Base-by-base conservation (phyloP, 306 rosid species). In the Vigna angularis region DNA sequence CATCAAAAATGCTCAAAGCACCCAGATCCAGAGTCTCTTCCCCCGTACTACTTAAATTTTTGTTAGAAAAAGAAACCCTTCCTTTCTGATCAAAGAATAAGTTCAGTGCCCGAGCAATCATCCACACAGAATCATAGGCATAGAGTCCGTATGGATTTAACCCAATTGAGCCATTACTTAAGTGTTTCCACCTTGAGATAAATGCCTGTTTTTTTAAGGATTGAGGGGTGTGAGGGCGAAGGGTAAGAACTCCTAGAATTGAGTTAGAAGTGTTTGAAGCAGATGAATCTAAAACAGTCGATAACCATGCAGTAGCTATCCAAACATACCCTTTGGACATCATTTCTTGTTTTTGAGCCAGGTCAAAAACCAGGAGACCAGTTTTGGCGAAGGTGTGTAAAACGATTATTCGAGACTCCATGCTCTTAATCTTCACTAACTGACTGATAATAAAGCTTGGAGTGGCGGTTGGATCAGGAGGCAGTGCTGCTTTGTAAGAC, bases 91-190 rank as follows among this genome's bases (percentile, higher is more conserved):
- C 66, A 44, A 90, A 86, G 79, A 90, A 93, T 49, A 79, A 56
- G 44, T 85, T 79, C 18, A 93, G 73, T 30, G 90, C 92, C 65
- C 6, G 91, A 80, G 93, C 97, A 73, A 93, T 85, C 69, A 78
- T 73, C 96, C 96, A 90, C 34, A 93, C 96, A 66, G 96, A 82
- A 66, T 93, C 97, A 76, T 90, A 90, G 36, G 97, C 96, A 83
- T 89, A 86, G 56, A 93, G 86, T 52, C 88, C 91, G 13, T 59
- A 89, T 28, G 88, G 72, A 65, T 82, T 87, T 75, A 93, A 83
- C 44, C 93, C 96, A 32, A 85, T 14, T 2, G 85, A 64, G 30
- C 86, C 87, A 5, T 78, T 69, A 48, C 76, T 61, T 4, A 86
- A 15, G 40, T 82, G 84, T 7, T 83, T 86, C 96, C 97, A 93